Percentiles rank a stretch among this genome's conserved stretches.
phyloP scores from a whole-genome alignment of 208 protist genomes.

The Leptomonas seymouri region DNA sequence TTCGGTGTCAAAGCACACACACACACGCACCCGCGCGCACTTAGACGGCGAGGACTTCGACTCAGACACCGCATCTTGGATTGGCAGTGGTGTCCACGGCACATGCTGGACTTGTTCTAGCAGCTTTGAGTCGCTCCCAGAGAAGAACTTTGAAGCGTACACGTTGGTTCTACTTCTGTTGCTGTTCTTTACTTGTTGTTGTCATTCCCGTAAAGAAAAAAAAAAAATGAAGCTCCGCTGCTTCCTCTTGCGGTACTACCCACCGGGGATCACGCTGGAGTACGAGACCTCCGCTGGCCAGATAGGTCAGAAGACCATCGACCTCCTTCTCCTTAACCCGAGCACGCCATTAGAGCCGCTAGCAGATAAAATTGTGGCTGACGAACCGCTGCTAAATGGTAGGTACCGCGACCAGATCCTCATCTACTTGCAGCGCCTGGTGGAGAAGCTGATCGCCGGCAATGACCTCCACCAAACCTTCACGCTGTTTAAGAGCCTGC shows the following conservation, averaged over 20 bases:
- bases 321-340: slow-evolving; percentile 88
- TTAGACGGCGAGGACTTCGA: too few relatives aligned
- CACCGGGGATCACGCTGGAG: slow-evolving; percentile 94
- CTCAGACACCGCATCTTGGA: too few relatives aligned
- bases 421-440: slow-evolving; percentile 86
- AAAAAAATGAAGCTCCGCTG: slow-evolving; percentile 87
- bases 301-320: slow-evolving; percentile 89
- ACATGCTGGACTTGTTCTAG: too few relatives aligned
- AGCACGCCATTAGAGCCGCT: slow-evolving; percentile 86
- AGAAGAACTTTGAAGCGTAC: too few relatives aligned
- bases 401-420: slow-evolving; percentile 77
- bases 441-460: slow-evolving; percentile 82
- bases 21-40: too few relatives aligned
- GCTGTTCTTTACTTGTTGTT: too few relatives aligned
- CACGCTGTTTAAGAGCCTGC: slow-evolving; percentile 94
- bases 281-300: slow-evolving; percentile 87
- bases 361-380: slow-evolving; percentile 79
- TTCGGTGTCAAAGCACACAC: not conserved
- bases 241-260: slow-evolving; percentile 96
- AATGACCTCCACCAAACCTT: slow-evolving; percentile 87
- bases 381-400: slow-evolving; percentile 91
- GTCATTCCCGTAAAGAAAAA: too few relatives aligned
- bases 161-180: too few relatives aligned
- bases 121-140: too few relatives aligned
- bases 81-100: too few relatives aligned